Percentiles rank a stretch among this genome's conserved stretches.
Conservation (phyloP, 352 stramenopile species). For the Phytopythium ostracodes region DNA sequence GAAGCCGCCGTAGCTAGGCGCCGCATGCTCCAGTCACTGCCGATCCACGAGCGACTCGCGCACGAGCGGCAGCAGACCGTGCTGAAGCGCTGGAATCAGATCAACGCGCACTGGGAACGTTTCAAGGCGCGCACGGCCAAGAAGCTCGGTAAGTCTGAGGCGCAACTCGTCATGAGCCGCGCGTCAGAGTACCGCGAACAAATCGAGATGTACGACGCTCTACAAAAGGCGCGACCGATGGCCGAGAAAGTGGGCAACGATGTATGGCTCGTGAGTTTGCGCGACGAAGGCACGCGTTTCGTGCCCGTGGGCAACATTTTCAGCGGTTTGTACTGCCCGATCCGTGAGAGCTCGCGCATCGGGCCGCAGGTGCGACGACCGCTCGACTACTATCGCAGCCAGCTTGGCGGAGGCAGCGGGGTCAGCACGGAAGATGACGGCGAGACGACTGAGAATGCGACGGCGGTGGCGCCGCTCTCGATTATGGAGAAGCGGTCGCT, state of each 20-base stretch:
- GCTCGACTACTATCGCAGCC: conserved; percentile 38
- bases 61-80: conserved; percentile 68
- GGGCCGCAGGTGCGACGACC: conserved; percentile 53
- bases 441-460: not conserved
- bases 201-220: conserved; percentile 86
- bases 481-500: conserved; percentile 52
- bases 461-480: conserved; percentile 14
- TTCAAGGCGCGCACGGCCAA: conserved; percentile 62
- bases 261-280: conserved; percentile 89
- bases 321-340: conserved; percentile 87
- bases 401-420: not conserved
- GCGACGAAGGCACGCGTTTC: conserved; percentile 80
- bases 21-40: conserved; percentile 63
- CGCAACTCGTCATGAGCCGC: conserved; percentile 84
- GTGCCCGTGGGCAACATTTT: conserved; percentile 93
- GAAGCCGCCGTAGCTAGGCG: conserved; percentile 44
- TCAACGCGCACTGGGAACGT: conserved; percentile 64
- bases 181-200: conserved; percentile 84
- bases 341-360: conserved; percentile 61
- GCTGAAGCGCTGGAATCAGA: conserved; percentile 61
- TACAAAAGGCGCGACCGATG: conserved; percentile 84
- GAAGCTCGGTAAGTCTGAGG: conserved; percentile 55
- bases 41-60: conserved; percentile 65
- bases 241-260: conserved; percentile 86
- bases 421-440: not conserved